These are phyloP conservation scores for Skeletonema grethae DNA, from an alignment of 108 stramenopile species.

Conservation along the genomic window DNA sequence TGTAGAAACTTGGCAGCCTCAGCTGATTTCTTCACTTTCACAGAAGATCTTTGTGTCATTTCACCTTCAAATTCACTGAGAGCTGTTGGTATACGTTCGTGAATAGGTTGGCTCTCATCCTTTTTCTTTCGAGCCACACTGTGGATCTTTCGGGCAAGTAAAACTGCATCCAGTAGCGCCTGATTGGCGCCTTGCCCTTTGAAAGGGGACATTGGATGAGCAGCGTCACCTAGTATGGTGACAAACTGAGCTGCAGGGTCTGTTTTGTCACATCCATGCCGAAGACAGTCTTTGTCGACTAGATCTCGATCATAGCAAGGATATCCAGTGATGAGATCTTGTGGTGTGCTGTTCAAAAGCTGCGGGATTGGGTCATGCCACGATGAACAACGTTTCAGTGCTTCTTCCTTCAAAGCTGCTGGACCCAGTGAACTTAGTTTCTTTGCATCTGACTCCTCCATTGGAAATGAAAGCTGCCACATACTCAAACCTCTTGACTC, in stretches of 20 bases:
- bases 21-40: conserved; percentile 67
- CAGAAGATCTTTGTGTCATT: conserved; percentile 61
- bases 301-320: conserved; percentile 84
- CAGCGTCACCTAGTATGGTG: conserved; percentile 81
- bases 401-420: conserved; percentile 61
- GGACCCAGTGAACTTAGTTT: conserved; percentile 51
- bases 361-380: conserved; percentile 79
- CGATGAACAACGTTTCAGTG: conserved; percentile 52
- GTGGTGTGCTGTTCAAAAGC: conserved; percentile 57
- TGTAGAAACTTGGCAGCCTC: conserved; percentile 72
- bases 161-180: conserved; percentile 77
- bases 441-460: conserved; percentile 62
- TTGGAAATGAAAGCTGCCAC: conserved; percentile 89
- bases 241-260: conserved; percentile 25
- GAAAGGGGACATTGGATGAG: conserved; percentile 84
- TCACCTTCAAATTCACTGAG: conserved; percentile 61
- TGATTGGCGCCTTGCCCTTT: conserved; percentile 92
- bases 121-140: conserved; percentile 10
- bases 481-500: conserved; percentile 55
- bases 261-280: conserved; percentile 14
- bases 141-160: conserved; percentile 61
- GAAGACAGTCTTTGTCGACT: conserved; percentile 38
- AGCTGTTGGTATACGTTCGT: conserved; percentile 25
- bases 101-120: not conserved
- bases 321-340: conserved; percentile 76